A percentile compares a stretch with the other conserved stretches of the same genome.
These are phyloP conservation scores for Helminthosporium solani DNA, from an alignment of 2,329 filamentous ascomycete species.

Conservation along the genomic window DNA sequence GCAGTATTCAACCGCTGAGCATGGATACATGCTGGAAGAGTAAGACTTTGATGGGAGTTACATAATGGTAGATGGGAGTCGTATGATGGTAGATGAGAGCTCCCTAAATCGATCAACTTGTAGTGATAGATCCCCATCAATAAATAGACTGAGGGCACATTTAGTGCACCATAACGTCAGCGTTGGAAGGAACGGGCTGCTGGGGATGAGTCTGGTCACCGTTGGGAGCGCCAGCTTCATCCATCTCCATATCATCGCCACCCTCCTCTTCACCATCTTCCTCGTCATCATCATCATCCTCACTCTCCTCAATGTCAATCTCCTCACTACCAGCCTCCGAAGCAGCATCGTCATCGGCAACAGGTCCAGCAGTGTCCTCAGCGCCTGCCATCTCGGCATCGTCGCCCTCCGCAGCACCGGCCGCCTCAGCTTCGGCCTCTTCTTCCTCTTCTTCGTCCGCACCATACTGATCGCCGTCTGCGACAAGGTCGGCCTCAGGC, in stretches of 20 bases:
- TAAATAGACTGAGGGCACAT: background rate
- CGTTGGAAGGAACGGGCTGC: conserved; percentile 26
- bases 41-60: background rate
- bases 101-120: background rate
- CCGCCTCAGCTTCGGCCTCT: conserved; percentile 60
- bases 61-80: background rate
- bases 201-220: conserved; percentile 40
- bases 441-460: conserved; percentile 74
- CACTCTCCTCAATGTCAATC: conserved; percentile 74
- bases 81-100: background rate
- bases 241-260: conserved; percentile 60
- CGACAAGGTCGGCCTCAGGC: conserved; percentile 86
- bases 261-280: conserved; percentile 60
- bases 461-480: conserved; percentile 83
- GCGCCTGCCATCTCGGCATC: conserved; percentile 76
- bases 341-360: conserved; percentile 64
- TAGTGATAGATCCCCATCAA: no score
- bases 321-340: conserved; percentile 78
- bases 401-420: conserved; percentile 53
- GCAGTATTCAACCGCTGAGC: background rate
- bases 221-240: conserved; percentile 49
- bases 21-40: background rate
- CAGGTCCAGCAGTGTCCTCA: conserved; percentile 55
- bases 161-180: conserved; percentile 47
- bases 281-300: conserved; percentile 71